phyloP scores from a whole-genome alignment of 495 filamentous ascomycete genomes.

The Penicillium subrubescens region DNA sequence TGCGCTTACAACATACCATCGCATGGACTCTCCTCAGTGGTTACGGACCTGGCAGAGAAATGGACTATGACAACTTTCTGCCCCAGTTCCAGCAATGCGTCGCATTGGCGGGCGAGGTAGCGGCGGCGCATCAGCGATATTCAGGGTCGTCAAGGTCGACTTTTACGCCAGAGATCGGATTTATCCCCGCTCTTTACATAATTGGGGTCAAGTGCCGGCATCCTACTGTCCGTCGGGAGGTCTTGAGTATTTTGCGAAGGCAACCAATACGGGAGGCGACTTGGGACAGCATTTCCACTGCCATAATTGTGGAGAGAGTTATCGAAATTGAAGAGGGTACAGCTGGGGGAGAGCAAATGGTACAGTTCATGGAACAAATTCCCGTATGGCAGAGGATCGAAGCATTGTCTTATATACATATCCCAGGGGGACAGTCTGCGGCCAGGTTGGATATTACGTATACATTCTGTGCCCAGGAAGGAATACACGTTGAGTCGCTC shows the following conservation, averaged over 20 bases:
- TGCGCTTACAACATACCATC: slow-evolving; percentile 26
- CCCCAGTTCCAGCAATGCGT: slow-evolving; percentile 1
- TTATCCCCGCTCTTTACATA: not conserved
- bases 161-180: not conserved
- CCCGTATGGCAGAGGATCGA: not conserved
- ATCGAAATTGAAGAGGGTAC: slow-evolving; percentile 21
- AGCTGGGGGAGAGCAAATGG: not conserved
- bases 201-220: not conserved
- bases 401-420: not conserved
- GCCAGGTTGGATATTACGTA: not conserved
- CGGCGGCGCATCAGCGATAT: not conserved
- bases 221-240: not conserved
- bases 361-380: not conserved
- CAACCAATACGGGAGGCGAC: slow-evolving; percentile 32
- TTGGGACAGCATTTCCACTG: slow-evolving; percentile 34
- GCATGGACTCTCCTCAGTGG: slow-evolving; percentile 28
- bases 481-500: not conserved
- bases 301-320: slow-evolving; percentile 31
- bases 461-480: not conserved
- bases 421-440: not conserved
- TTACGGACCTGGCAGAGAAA: slow-evolving; percentile 11
- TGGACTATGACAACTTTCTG: not conserved
- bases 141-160: not conserved
- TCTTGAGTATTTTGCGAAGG: slow-evolving; percentile 25
- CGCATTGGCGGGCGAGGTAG: not conserved